Base-by-base conservation (phyloP, 495 filamentous ascomycete genomes). In the Ascobolus immersus region DNA sequence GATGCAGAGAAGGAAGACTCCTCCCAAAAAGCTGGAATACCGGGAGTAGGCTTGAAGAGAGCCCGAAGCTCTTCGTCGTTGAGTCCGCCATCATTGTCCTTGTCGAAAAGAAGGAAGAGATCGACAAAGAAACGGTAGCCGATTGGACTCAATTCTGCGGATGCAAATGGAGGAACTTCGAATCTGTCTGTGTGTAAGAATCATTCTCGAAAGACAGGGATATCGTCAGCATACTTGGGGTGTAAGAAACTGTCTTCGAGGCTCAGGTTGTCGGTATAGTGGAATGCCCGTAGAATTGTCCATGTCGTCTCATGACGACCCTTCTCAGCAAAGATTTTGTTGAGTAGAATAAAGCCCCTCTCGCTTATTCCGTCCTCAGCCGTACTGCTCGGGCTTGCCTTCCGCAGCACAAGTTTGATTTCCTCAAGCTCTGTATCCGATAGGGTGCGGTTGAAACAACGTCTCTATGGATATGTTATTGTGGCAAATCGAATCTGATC, bases 91-190 rank as follows among this genome's bases (percentile, higher is more conserved):
- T 94, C 89, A 47, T 92, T 94, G 46, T 94, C 89, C 53, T 90
- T 84, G 46, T 96, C 86, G 32, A 86, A 89, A 1, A 84, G 59
- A 25, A 94, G 60, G 55, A 96, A 96, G 0, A 94, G 62, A 48
- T 94, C 86, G 44, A 94, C 81, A 43, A 96, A 93, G 54, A 94
- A 96, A 15, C 86, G 69, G 48, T 96, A 96, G 4, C 86, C 86
- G 17, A 79, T 70, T 2, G 89, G 89, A 32, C 79, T 91, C 5
- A 96, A 65, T 53, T 96, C 86, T 5, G 86, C 86, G 17, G 81
- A 92, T 1, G 79, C 69, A 44, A 73, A 82, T 14, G 76, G 70
- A 0, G 89, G 84, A 1, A 96, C 77, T 5, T 94, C 89, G 40
- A 94, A 84, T 28, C 44, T 46, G 9, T 15, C 5, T 30, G 11